phyloP scores from a whole-genome alignment of 352 stramenopile genomes.

The Phytopythium aichiense region DNA sequence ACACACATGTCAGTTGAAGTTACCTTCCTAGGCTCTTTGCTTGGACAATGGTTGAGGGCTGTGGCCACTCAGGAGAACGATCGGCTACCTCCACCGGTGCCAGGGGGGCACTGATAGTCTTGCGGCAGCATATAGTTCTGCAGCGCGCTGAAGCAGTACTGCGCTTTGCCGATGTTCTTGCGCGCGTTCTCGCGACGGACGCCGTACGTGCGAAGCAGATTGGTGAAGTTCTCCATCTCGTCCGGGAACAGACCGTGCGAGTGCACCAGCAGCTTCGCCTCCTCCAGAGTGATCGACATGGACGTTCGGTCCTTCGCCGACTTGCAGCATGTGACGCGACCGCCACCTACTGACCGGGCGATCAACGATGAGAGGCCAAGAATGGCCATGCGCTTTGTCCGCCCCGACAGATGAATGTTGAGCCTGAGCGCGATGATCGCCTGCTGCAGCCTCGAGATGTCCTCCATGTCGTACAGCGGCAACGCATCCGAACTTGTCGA shows the following conservation, averaged over 20 bases:
- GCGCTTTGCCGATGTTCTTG: conserved; percentile 85
- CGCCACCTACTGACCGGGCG: conserved; percentile 78
- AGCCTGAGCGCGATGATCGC: conserved; percentile 33
- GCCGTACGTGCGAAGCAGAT: conserved; percentile 64
- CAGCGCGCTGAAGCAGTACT: conserved; percentile 80
- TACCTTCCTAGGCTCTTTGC: not conserved
- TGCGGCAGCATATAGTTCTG: conserved; percentile 81
- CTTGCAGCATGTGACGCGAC: conserved; percentile 95
- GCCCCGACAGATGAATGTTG: conserved; percentile 40
- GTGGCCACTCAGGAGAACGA: conserved; percentile 37
- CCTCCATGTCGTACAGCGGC: conserved; percentile 22
- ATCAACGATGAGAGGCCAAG: conserved; percentile 72
- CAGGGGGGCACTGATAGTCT: conserved; percentile 79
- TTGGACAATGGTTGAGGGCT: not conserved
- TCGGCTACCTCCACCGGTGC: conserved; percentile 64
- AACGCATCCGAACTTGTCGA: conserved; percentile 7
- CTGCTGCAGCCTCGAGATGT: conserved; percentile 27
- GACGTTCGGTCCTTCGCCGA: conserved; percentile 96
- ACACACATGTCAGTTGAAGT: conserved; percentile 13
- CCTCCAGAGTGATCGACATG: conserved; percentile 96
- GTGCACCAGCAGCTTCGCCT: conserved; percentile 62
- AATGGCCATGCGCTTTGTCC: conserved; percentile 80
- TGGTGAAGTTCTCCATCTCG: conserved; percentile 55
- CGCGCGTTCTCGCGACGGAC: conserved; percentile 79
- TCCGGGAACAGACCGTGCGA: conserved; percentile 48